Conservation (phyloP, 2,329 filamentous ascomycete genomes). For the Dendrostoma leiphaemia region DNA sequence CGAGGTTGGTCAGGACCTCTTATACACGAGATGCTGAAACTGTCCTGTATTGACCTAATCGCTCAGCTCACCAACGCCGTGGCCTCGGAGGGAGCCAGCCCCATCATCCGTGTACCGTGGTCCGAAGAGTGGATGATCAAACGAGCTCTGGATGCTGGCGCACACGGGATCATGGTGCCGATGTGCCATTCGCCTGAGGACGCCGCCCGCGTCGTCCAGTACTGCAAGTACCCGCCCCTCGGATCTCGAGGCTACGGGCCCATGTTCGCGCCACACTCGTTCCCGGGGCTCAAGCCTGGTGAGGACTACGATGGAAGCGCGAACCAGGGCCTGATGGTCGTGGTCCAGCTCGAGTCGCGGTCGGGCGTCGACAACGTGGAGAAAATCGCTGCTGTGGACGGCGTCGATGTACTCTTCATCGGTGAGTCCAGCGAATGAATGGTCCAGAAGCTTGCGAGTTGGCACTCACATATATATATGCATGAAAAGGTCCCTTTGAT, state of each 20-base stretch:
- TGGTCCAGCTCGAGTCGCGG: slow-evolving; percentile 40
- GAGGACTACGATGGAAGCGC: slow-evolving; percentile 32
- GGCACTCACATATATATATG: neutral
- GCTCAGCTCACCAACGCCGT: slow-evolving; percentile 28
- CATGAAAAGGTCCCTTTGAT: slow-evolving; percentile 23
- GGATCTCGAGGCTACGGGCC: slow-evolving; percentile 29
- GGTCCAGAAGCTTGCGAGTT: neutral
- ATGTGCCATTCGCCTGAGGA: slow-evolving; percentile 25
- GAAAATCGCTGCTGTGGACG: slow-evolving; percentile 38
- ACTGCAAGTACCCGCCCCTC: slow-evolving; percentile 22
- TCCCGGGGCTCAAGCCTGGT: slow-evolving; percentile 23
- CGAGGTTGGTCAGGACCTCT: slow-evolving; percentile 24
- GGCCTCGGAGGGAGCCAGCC: slow-evolving; percentile 37
- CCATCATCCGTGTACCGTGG: slow-evolving; percentile 47
- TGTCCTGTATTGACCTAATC: neutral
- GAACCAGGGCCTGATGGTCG: slow-evolving; percentile 29
- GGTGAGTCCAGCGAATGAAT: slow-evolving; percentile 20
- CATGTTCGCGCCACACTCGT: slow-evolving; percentile 31
- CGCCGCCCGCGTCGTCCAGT: slow-evolving; percentile 23
- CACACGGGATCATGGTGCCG: slow-evolving; percentile 57
- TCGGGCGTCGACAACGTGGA: slow-evolving; percentile 40
- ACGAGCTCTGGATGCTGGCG: slow-evolving; percentile 57
- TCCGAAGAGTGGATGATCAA: slow-evolving; percentile 64
- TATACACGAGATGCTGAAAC: neutral
- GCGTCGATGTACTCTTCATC: slow-evolving; percentile 39